Percentiles rank a stretch among this genome's conserved stretches.
These are phyloP conservation scores for Colletotrichum musae DNA, from an alignment of 2,329 filamentous ascomycete genomes.

Conservation along the genomic window DNA sequence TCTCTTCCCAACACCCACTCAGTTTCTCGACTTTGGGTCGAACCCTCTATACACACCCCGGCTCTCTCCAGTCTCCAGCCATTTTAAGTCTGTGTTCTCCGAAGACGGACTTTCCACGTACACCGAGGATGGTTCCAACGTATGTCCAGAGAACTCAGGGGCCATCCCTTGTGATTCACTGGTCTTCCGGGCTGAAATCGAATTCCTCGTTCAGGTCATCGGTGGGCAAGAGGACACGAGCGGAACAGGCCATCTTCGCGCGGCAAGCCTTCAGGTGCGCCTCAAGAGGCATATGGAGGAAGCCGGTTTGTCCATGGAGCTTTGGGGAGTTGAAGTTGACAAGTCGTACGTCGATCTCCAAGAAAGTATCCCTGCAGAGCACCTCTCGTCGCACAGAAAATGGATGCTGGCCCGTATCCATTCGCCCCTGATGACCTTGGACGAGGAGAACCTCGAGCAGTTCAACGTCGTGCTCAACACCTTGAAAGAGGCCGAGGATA, in stretches of 20 bases:
- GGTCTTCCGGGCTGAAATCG: background rate
- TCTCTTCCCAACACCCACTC: no score
- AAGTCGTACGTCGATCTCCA: background rate
- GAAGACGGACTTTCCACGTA: background rate
- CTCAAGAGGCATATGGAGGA: no score
- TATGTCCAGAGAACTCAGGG: background rate
- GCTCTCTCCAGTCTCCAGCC: no score
- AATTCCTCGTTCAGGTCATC: background rate
- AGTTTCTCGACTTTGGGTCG: no score
- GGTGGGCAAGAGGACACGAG: background rate
- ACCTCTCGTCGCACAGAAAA: background rate
- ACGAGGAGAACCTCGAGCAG: background rate
- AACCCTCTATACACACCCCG: no score
- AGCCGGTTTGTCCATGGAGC: background rate
- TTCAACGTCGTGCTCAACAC: background rate
- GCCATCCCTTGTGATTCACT: background rate
- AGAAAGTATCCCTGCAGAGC: background rate
- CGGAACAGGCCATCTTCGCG: no score
- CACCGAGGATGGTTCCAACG: background rate
- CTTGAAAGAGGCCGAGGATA: background rate
- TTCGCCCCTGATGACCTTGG: conserved; percentile 11
- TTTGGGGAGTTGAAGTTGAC: background rate
- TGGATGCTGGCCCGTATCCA: conserved; percentile 16
- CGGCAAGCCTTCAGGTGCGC: no score
- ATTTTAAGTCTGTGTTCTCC: no score